A percentile compares a stretch with the other conserved stretches of the same genome.
phyloP scores from a whole-genome alignment of 768 basidiomycete species.

The Myochromella boudieri region DNA sequence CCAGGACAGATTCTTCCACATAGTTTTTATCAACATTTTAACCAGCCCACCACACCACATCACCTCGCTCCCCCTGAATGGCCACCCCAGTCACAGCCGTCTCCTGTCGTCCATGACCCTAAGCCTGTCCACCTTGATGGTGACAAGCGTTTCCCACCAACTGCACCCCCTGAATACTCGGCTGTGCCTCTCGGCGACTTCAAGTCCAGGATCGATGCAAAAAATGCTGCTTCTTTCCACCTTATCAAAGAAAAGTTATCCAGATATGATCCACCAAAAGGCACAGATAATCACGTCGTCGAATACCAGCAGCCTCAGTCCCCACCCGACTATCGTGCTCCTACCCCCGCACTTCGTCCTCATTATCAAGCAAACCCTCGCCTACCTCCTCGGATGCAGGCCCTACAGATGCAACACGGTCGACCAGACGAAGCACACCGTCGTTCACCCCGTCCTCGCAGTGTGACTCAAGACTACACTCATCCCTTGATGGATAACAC shows the following conservation, averaged over 20 bases:
- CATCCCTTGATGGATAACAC: not conserved
- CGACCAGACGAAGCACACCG: constrained; percentile 16
- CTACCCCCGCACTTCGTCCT: constrained; percentile 10
- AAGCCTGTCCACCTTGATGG: constrained; percentile 3
- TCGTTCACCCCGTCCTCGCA: constrained; percentile 10
- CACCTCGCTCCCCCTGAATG: constrained; percentile 7
- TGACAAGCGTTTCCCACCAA: not conserved
- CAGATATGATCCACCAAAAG: not conserved
- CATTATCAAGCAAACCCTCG: constrained; percentile 12
- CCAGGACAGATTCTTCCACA: constrained; percentile 60
- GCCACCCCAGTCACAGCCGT: constrained; percentile 12
- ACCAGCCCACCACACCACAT: not conserved
- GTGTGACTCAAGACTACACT: constrained; percentile 1
- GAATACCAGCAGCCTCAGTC: not conserved
- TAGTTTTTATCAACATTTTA: constrained; percentile 18
- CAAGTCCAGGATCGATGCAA: no score
- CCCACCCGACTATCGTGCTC: constrained; percentile 8
- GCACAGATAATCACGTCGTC: no score
- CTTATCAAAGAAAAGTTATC: not conserved
- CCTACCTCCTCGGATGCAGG: constrained; percentile 21
- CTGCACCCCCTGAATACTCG: constrained; percentile 14
- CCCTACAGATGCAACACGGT: constrained; percentile 16
- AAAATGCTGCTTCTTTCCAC: no score
- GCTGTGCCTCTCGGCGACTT: constrained; percentile 2
- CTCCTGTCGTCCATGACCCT: not conserved